Evolutionary conservation across 768 basidiomycete species (phyloP).

Genomic region (Termitomyces sp.): DNA sequence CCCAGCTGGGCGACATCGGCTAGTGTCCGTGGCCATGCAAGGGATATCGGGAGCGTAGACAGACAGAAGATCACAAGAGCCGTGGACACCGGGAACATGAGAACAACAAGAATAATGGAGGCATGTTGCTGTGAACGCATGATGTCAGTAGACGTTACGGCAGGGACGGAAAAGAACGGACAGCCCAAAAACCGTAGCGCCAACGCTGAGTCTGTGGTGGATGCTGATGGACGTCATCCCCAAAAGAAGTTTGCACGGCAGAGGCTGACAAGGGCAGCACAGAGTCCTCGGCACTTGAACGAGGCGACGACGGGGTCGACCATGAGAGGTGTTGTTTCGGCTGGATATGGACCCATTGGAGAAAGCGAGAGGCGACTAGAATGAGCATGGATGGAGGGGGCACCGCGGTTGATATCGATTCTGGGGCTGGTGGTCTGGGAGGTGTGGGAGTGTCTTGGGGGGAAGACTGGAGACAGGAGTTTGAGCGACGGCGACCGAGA

Average conservation of each 20-base stretch:
- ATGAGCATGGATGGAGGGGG: conserved; percentile 43
- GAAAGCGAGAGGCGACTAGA: conserved; percentile 41
- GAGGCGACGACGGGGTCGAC: conserved; percentile 42
- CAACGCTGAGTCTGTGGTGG: conserved; percentile 19
- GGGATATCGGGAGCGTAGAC: conserved; percentile 75
- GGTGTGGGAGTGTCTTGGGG: conserved; percentile 13
- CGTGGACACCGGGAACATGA: conserved; percentile 63
- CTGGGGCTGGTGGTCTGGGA: conserved; percentile 2
- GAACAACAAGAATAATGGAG: conserved; percentile 28
- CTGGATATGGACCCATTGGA: conserved; percentile 46
- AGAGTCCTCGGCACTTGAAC: conserved; percentile 35
- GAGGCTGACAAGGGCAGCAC: conserved; percentile 52
- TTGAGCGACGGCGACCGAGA: conserved; percentile 51
- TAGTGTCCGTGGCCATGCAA: conserved; percentile 72
- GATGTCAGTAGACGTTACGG: conserved; percentile 6
- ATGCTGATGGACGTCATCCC: conserved; percentile 32
- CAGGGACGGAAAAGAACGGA: conserved; percentile 16
- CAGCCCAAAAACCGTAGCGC: conserved; percentile 24
- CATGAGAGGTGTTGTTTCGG: conserved; percentile 34
- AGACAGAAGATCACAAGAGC: conserved; percentile 64
- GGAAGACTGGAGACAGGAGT: conserved; percentile 33
- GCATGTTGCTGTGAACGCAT: conserved; percentile 10
- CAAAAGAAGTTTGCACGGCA: conserved; percentile 35
- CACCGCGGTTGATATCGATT: conserved; percentile 15
- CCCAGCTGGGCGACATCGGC: conserved; percentile 73